Evolutionary conservation across 495 filamentous ascomycete species (phyloP).

Genomic region (Xanthoparmelia taractica): DNA sequence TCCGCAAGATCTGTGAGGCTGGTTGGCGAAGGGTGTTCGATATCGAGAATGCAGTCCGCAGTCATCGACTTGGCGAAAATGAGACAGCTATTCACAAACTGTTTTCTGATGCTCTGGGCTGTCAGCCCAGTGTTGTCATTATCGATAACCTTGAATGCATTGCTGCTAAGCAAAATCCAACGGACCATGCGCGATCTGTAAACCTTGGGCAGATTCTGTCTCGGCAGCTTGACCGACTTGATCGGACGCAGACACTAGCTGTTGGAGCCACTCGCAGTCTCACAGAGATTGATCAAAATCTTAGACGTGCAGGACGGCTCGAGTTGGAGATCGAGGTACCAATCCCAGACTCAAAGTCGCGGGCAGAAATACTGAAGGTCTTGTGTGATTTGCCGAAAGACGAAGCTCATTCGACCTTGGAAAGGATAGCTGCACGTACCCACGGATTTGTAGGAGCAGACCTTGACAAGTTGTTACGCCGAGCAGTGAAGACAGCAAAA

Average conservation of each 20-base stretch:
- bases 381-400: conserved; percentile 25
- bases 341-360: conserved; percentile 63
- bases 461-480: conserved; percentile 43
- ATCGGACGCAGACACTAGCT: conserved; percentile 50
- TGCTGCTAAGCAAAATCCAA: conserved; percentile 51
- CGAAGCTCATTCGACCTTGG: conserved; percentile 30
- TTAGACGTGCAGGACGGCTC: conserved; percentile 61
- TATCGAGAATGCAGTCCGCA: conserved; percentile 50
- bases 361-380: conserved; percentile 64
- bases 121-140: conserved; percentile 73
- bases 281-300: conserved; percentile 63
- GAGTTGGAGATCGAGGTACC: conserved; percentile 69
- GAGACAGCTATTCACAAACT: conserved; percentile 53
- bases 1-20: conserved; percentile 56
- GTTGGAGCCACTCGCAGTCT: conserved; percentile 66
- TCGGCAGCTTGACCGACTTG: conserved; percentile 39
- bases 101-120: conserved; percentile 63
- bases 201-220: conserved; percentile 36
- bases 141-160: conserved; percentile 76
- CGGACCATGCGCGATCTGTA: conserved; percentile 28
- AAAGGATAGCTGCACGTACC: conserved; percentile 48
- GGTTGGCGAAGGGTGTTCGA: conserved; percentile 61
- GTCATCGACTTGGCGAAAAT: conserved; percentile 35
- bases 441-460: conserved; percentile 66
- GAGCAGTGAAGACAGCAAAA: conserved; percentile 36